Base-by-base conservation (phyloP, 2,329 filamentous ascomycete genomes). In the Aspergillus ruber region DNA sequence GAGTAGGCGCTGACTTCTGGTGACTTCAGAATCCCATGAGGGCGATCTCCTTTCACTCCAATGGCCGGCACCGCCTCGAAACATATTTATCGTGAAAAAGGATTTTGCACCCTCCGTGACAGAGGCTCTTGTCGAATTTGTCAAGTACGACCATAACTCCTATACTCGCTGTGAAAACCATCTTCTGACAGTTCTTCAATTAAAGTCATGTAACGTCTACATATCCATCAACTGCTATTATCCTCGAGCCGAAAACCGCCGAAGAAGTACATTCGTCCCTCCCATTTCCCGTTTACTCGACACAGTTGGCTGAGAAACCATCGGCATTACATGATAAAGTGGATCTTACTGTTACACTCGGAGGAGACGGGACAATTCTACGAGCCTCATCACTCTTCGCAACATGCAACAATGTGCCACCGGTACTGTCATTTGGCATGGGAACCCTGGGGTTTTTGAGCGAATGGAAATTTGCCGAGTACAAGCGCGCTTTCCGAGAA, bases 391-490 rank as follows among this genome's bases (percentile, higher is more conserved):
- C 86, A 46, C 78, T 96, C 4, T 97, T 94, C 71, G 89, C 89
- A 50, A 85, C 88, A 33, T 83, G 87, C 40, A 76, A 80, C 2
- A 82, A 83, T 39, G 91, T 98, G 0, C 93, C 93, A 0, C 93
- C 93, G 0, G 86, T 98, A 29, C 75, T 98, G 6, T 90, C 88
- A 1, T 98, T 98, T 64, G 95, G 90, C 64, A 96, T 98, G 88
- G 93, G 93, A 5, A 94, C 91, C 0, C 74, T 98, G 1, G 93
- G 93, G 0, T 98, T 98, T 57, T 73, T 98, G 6, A 90, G 91
- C 13, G 91, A 97, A 69, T 98, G 91, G 90, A 94, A 93, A 60
- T 97, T 97, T 64, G 77, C 78, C 6, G 90, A 97, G 60, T 88
- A 94, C 72, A 95, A 95, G 70, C 80, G 88, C 43, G 93, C 93